Percentiles rank a stretch among this genome's conserved stretches.
Evolutionary conservation across 345 rosid genomes (phyloP).

Genomic region (Angophora floribunda): DNA sequence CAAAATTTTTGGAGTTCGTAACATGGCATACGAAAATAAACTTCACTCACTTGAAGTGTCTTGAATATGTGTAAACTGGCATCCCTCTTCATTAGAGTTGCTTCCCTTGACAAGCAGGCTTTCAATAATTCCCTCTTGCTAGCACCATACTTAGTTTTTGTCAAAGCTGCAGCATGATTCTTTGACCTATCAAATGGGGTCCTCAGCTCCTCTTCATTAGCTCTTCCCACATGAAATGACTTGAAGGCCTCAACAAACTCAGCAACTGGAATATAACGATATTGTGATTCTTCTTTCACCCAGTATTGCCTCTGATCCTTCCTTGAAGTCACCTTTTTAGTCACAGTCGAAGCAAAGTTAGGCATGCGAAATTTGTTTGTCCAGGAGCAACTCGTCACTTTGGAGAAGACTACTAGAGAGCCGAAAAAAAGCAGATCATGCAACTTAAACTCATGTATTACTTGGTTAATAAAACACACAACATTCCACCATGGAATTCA

Average conservation of each 20-base stretch:
- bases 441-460: background rate
- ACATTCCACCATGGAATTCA: background rate
- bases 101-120: slow-evolving; percentile 14
- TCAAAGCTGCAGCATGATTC: slow-evolving; percentile 5
- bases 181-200: slow-evolving; percentile 4
- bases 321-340: slow-evolving; percentile 8
- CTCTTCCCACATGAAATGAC: background rate
- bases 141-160: slow-evolving; percentile 4
- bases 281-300: background rate
- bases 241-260: slow-evolving; percentile 1
- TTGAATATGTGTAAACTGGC: background rate
- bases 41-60: background rate
- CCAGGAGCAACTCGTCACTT: background rate
- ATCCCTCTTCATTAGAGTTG: slow-evolving; percentile 2
- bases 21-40: background rate
- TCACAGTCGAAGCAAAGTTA: background rate
- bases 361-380: background rate
- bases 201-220: background rate
- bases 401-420: background rate
- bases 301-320: slow-evolving; percentile 12
- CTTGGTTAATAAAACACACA: background rate
- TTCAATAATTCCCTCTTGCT: slow-evolving; percentile 9
- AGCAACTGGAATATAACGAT: background rate
- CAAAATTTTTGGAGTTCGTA: background rate
- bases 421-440: background rate